Conservation (phyloP, 257 asterid genomes). For the Ajuga chamaepitys region DNA sequence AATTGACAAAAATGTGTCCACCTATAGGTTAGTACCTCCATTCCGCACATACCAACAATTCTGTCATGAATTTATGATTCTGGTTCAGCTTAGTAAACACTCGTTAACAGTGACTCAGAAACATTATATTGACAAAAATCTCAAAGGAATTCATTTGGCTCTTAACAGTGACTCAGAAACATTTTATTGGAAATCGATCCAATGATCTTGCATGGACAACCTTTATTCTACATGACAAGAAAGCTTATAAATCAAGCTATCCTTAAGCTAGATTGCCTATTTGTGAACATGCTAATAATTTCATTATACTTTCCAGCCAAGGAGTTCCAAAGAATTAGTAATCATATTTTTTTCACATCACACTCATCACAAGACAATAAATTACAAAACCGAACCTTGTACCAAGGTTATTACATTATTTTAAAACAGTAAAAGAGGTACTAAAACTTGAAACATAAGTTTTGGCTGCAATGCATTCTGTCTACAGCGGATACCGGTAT, state of each 20-base stretch:
- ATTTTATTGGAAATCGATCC: background rate
- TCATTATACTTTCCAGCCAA: background rate
- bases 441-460: background rate
- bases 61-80: background rate
- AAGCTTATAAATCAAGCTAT: slow-evolving; percentile 13
- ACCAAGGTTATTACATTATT: slow-evolving; percentile 11
- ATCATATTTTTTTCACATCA: background rate
- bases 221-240: background rate
- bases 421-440: background rate
- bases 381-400: too few species aligned
- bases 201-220: background rate
- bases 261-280: background rate
- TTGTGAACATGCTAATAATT: background rate
- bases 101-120: background rate
- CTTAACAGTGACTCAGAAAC: background rate
- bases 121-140: background rate
- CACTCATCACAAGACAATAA: too few species aligned
- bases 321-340: background rate
- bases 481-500: background rate
- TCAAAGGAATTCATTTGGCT: background rate
- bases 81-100: background rate
- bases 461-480: background rate
- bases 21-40: background rate
- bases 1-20: background rate
- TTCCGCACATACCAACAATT: background rate